These are phyloP conservation scores for Vitis hybrid DNA, from an alignment of 177 flowering plant species.

Conservation along the genomic window DNA sequence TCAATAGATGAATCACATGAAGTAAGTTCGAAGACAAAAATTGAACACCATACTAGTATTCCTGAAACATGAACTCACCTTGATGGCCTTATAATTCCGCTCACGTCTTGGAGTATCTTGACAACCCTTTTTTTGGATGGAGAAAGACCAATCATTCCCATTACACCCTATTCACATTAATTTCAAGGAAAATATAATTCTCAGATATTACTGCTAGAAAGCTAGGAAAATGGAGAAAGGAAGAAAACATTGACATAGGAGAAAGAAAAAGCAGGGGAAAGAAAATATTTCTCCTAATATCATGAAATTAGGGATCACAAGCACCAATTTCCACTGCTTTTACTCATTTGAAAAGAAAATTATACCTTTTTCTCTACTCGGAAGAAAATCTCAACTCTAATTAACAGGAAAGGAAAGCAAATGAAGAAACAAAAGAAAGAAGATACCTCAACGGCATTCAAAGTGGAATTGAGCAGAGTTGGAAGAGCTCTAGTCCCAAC, in stretches of 20 bases:
- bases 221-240: neutral
- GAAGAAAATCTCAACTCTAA: too few species aligned
- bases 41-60: too few species aligned
- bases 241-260: neutral
- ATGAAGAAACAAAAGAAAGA: neutral
- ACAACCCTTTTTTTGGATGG: conserved; percentile 39
- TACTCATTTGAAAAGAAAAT: neutral
- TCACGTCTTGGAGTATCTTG: conserved; percentile 39
- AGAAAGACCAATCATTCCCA: conserved; percentile 32
- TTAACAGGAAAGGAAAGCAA: neutral
- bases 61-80: conserved; percentile 25
- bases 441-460: conserved; percentile 34
- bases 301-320: too few species aligned
- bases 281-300: too few species aligned
- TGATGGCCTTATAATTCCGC: conserved; percentile 43
- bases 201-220: too few species aligned
- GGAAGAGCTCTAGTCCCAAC: conserved; percentile 38
- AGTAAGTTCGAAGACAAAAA: neutral
- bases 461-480: conserved; percentile 26
- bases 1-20: neutral
- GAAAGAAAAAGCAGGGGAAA: too few species aligned
- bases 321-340: neutral
- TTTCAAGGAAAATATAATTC: too few species aligned
- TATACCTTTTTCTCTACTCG: too few species aligned
- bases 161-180: conserved; percentile 23